Evolutionary conservation across 306 rosid genomes (phyloP), one percentile per base, ranked within the genome.

Genomic region (Rosa chinensis): DNA sequence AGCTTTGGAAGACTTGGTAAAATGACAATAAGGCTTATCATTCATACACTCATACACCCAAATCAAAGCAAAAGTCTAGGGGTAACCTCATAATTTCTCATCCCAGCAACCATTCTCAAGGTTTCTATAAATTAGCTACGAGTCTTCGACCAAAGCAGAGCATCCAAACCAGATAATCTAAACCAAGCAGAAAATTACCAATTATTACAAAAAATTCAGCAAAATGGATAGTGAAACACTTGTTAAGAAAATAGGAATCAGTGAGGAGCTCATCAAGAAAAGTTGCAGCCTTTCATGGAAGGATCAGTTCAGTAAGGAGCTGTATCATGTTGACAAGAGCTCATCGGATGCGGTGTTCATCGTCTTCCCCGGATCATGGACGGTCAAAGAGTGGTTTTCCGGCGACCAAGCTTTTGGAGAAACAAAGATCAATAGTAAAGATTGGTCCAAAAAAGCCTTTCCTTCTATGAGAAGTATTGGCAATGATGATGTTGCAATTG

Each of bases 391-490:
- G 40, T 92, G 88, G 91, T 87, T 63, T 73, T 58, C 68, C 28
- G 48, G 64, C 16, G 72, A 58, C 0, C 49, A 77, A n/a, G 49
- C 87, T 0, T 91, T 88, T n/a, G 97, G 94, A 4, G 93, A 79
- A 71, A 71, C 87, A 1, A 20, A 77, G 69, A 84, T 89, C 77
- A 48, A 90, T 12, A 0, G 2, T 1, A 10, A 62, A 58, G 66
- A 23, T 0, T 20, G 62, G 62, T 18, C 62, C 23, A 21, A 6
- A 6, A 1, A 10, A 1, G 42, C 61, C 2, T 95, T 93, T 43
- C 94, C 94, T 59, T 87, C 89, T 0, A 77, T 93, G 45, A 87
- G 76, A 86, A 91, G 94, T 79, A 69, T 95, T 76, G 94, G 99
- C 1, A 88, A 84, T 20, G 88, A 85, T 42, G 92, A 89, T 50